A percentile compares a stretch with the other conserved stretches of the same genome.
Evolutionary conservation across 352 stramenopile genomes (phyloP).

Genomic region (Elongisporangium senticosum): DNA sequence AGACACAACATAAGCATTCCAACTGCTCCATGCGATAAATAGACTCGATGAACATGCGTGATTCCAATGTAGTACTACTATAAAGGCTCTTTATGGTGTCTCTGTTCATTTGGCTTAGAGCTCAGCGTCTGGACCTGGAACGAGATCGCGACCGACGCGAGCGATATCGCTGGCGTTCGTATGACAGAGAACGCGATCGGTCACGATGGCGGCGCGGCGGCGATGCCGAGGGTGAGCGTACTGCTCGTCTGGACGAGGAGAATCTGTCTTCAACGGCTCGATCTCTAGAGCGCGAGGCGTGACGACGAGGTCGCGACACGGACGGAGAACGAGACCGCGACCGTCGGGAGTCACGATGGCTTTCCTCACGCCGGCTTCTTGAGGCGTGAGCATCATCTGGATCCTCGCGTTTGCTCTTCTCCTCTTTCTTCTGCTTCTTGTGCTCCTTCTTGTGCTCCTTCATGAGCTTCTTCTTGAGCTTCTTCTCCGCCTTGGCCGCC

Average conservation of each 20-base stretch:
- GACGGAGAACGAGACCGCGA: conserved; percentile 16
- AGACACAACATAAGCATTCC: conserved; percentile 2
- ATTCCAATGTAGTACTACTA: too few species aligned
- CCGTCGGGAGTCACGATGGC: neutral
- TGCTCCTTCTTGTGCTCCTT: conserved; percentile 61
- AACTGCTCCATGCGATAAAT: conserved; percentile 1
- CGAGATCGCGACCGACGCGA: conserved; percentile 6
- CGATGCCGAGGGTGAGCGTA: neutral
- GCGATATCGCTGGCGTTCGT: neutral
- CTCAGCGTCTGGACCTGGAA: neutral
- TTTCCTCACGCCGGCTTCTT: conserved; percentile 11
- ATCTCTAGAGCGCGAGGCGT: neutral
- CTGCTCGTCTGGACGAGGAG: too few species aligned
- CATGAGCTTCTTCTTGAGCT: conserved; percentile 56
- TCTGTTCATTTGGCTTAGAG: too few species aligned
- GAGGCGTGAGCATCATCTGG: conserved; percentile 1
- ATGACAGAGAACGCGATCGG: conserved; percentile 4
- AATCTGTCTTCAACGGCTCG: neutral
- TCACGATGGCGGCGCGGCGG: neutral
- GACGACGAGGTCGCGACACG: conserved; percentile 14
- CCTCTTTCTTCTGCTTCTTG: conserved; percentile 65
- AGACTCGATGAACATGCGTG: conserved; percentile 2
- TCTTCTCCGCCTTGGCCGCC: conserved; percentile 44
- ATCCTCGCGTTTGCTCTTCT: conserved; percentile 21
- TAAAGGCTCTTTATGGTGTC: too few species aligned